Conservation (phyloP, 345 rosid species). For the Dimocarpus longan region DNA sequence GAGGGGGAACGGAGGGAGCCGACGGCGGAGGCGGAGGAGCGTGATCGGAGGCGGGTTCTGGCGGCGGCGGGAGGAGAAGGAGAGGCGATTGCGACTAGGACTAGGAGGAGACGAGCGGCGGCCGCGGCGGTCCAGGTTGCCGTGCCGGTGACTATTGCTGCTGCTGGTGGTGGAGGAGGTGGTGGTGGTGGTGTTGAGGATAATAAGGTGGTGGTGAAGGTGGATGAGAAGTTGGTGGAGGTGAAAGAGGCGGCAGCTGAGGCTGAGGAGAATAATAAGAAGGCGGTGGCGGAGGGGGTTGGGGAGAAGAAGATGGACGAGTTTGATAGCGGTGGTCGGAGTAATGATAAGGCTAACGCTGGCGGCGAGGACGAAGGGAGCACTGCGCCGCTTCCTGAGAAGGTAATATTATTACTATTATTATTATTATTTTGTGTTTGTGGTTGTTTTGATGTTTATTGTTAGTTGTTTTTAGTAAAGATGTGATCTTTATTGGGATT, state of each 20-base stretch:
- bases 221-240: constrained; percentile 34
- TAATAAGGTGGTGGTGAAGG: constrained; percentile 17
- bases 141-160: not conserved
- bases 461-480: not conserved
- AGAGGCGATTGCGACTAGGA: constrained; percentile 61
- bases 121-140: constrained; percentile 30
- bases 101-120: constrained; percentile 54
- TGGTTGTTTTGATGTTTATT: not conserved
- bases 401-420: too few relatives aligned
- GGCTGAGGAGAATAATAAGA: constrained; percentile 25
- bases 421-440: too few relatives aligned
- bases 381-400: constrained; percentile 57
- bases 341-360: constrained; percentile 46
- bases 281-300: constrained; percentile 28
- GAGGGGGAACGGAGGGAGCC: not conserved
- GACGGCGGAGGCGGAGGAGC: constrained; percentile 16
- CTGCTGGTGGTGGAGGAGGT: constrained; percentile 12
- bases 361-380: constrained; percentile 58
- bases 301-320: constrained; percentile 55
- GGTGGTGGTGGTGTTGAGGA: constrained; percentile 23
- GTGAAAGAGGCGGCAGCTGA: constrained; percentile 27
- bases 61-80: constrained; percentile 41
- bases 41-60: constrained; percentile 32
- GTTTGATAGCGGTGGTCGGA: constrained; percentile 38
- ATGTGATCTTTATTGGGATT: not conserved